Conservation (phyloP, 805 yeast species). For the Hanseniaspora clermontiae region DNA sequence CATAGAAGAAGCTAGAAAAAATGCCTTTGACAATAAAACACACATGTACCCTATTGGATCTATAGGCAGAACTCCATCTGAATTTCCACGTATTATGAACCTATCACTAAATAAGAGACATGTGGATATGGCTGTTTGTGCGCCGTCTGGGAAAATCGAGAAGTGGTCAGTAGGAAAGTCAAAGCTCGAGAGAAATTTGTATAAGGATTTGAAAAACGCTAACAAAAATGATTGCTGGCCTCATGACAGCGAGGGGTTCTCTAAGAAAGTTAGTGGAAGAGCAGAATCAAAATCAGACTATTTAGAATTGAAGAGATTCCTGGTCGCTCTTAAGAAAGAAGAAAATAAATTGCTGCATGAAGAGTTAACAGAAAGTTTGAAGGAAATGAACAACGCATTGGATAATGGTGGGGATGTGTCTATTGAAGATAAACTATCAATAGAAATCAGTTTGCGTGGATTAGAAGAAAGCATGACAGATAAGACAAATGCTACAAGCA, state of each 20-base stretch:
- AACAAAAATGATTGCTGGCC: slow-evolving; percentile 84
- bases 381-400: background rate
- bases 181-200: slow-evolving; percentile 49
- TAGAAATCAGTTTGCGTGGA: background rate
- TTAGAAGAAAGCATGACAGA: background rate
- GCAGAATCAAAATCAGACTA: background rate
- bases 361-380: background rate
- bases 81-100: slow-evolving; percentile 42
- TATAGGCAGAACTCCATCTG: slow-evolving; percentile 59
- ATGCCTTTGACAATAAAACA: slow-evolving; percentile 4
- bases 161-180: slow-evolving; percentile 80
- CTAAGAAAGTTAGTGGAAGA: slow-evolving; percentile 23
- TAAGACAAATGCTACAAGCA: background rate
- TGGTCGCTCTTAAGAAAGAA: background rate
- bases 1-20: slow-evolving; percentile 32
- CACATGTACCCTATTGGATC: slow-evolving; percentile 20
- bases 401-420: background rate
- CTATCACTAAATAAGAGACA: slow-evolving; percentile 53
- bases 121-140: slow-evolving; percentile 66
- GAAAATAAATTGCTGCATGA: background rate
- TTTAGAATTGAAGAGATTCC: background rate
- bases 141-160: slow-evolving; percentile 67
- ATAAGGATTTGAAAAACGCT: slow-evolving; percentile 84
- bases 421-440: slow-evolving; percentile 4
- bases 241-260: slow-evolving; percentile 43